Percentiles rank a stretch among this genome's conserved stretches.
Evolutionary conservation across 176 grass and related monocot species (phyloP).

Genomic region (Puccinellia tenuiflora): DNA sequence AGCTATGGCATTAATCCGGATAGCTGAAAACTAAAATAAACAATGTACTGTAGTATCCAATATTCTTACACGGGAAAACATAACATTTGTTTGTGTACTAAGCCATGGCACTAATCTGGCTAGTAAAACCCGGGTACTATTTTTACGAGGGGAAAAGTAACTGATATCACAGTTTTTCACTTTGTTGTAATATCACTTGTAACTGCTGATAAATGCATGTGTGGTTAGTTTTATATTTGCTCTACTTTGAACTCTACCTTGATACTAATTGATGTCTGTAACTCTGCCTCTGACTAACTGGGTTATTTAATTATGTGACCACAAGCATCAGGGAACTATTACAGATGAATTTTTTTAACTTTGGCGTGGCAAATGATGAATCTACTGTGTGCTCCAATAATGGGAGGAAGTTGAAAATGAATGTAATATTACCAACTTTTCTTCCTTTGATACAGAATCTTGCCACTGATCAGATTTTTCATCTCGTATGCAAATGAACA

Average conservation of each 20-base stretch:
- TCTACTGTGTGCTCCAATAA: neutral
- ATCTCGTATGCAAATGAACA: neutral
- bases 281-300: neutral
- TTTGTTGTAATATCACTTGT: constrained; percentile 26
- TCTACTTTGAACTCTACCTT: neutral
- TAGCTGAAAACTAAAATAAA: neutral
- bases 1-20: constrained; percentile 67
- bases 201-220: constrained; percentile 13
- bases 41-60: constrained; percentile 2
- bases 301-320: neutral
- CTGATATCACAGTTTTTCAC: constrained; percentile 13
- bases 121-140: neutral
- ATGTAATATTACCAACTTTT: neutral
- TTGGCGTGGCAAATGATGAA: neutral
- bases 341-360: neutral
- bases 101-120: constrained; percentile 54
- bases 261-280: neutral
- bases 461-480: neutral
- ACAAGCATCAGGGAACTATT: neutral
- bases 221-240: constrained; percentile 8
- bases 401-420: neutral
- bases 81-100: constrained; percentile 53
- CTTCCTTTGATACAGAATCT: neutral
- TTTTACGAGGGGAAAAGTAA: constrained; percentile 6
- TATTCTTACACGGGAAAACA: neutral